Evolutionary conservation across 495 filamentous ascomycete genomes (phyloP).

Genomic region (Hypoxylon intermedium): DNA sequence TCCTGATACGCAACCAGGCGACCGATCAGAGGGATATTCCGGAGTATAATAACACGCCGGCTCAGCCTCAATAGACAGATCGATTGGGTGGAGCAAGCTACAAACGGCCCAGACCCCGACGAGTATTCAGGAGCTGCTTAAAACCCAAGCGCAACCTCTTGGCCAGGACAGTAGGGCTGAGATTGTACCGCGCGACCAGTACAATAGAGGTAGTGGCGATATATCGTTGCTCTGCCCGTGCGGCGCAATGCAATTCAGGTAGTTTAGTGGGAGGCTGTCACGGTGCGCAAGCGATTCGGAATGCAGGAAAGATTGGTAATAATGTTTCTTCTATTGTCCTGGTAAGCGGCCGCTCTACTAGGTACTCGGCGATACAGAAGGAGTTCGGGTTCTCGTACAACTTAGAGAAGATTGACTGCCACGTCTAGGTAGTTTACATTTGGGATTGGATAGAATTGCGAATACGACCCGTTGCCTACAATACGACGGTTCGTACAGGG

Average conservation of each 20-base stretch:
- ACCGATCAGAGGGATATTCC: conserved; percentile 10
- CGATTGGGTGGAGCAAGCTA: conserved; percentile 16
- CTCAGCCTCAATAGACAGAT: conserved; percentile 6
- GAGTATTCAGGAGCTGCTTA: background rate
- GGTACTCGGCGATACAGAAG: conserved; percentile 21
- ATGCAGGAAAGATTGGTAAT: conserved; percentile 6
- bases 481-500: conserved; percentile 21
- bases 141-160: conserved; percentile 1
- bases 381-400: conserved; percentile 13
- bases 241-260: background rate
- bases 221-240: background rate
- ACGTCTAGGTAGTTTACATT: conserved; percentile 28
- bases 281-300: conserved; percentile 23
- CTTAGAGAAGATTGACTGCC: conserved; percentile 2
- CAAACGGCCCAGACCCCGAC: conserved; percentile 12
- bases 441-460: conserved; percentile 3
- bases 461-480: conserved; percentile 13
- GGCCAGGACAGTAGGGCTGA: conserved; percentile 1
- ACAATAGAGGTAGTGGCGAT: background rate
- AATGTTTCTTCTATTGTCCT: conserved; percentile 26
- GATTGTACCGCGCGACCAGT: background rate
- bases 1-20: conserved; percentile 6
- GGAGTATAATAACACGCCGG: conserved; percentile 6
- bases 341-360: conserved; percentile 29
- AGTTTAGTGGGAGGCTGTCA: conserved; percentile 7